Evolutionary conservation across 2,329 filamentous ascomycete species (phyloP).

Genomic region (Ciborinia camelliae): DNA sequence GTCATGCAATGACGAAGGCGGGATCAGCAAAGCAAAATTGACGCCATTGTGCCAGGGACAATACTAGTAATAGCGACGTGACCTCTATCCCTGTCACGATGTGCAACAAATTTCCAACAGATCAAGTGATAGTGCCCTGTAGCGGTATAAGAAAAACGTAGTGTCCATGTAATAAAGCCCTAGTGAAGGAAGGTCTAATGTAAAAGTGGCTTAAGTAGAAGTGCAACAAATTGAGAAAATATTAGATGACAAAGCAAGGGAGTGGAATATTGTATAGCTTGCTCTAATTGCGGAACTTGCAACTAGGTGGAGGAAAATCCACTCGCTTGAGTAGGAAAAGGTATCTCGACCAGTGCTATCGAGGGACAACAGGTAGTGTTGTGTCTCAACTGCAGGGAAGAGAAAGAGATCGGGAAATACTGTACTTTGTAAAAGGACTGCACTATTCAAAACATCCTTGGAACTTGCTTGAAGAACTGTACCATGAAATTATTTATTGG

Average conservation of each 20-base stretch:
- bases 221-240: slow-evolving; percentile 8
- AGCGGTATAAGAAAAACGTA: background rate
- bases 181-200: no score
- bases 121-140: background rate
- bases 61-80: background rate
- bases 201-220: slow-evolving; percentile 12
- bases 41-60: background rate
- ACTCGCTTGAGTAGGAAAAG: slow-evolving; percentile 8
- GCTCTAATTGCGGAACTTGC: background rate
- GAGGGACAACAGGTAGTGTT: background rate
- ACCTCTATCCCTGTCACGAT: slow-evolving; percentile 12
- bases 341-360: background rate
- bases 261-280: background rate
- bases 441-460: background rate
- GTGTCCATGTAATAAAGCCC: background rate
- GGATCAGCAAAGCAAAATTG: background rate
- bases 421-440: background rate
- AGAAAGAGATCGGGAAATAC: background rate
- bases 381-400: background rate
- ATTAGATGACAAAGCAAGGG: background rate
- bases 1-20: slow-evolving; percentile 2
- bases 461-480: background rate
- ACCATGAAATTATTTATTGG: background rate
- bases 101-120: slow-evolving; percentile 11
- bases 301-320: background rate